phyloP scores from a whole-genome alignment of 345 rosid species.

The Aegle marmelos region DNA sequence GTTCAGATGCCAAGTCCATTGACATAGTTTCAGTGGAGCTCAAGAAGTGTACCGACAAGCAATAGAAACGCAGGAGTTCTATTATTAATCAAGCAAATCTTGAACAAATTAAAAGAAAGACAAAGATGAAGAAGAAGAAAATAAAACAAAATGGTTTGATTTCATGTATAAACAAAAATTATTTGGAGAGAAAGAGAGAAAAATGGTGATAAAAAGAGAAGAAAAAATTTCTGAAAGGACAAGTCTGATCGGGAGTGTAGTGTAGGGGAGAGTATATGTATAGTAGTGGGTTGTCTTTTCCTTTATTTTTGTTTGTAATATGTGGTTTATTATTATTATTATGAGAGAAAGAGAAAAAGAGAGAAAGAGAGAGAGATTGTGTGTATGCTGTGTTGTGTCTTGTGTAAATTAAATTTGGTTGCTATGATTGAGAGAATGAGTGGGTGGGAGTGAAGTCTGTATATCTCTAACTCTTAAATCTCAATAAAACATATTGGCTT shows the following conservation, averaged over 20 bases:
- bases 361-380: background rate
- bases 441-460: constrained; percentile 44
- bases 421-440: constrained; percentile 55
- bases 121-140: constrained; percentile 6
- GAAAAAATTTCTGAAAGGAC: constrained; percentile 37
- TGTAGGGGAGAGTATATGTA: background rate
- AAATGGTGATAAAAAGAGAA: constrained; percentile 6
- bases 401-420: background rate
- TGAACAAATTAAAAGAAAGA: background rate
- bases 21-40: constrained; percentile 46
- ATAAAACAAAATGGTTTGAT: background rate
- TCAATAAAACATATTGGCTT: constrained; percentile 9
- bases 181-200: constrained; percentile 24
- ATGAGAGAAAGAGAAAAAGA: constrained; percentile 12
- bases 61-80: background rate
- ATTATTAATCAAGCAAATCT: background rate
- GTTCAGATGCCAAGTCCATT: constrained; percentile 64
- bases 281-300: background rate
- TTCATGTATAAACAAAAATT: background rate
- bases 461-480: background rate
- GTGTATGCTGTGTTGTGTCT: background rate
- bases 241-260: constrained; percentile 40
- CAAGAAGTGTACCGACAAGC: background rate
- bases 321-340: background rate
- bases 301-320: background rate